Base-by-base conservation (phyloP, 176 grass and related monocot species). In the Eleusine coracana region DNA sequence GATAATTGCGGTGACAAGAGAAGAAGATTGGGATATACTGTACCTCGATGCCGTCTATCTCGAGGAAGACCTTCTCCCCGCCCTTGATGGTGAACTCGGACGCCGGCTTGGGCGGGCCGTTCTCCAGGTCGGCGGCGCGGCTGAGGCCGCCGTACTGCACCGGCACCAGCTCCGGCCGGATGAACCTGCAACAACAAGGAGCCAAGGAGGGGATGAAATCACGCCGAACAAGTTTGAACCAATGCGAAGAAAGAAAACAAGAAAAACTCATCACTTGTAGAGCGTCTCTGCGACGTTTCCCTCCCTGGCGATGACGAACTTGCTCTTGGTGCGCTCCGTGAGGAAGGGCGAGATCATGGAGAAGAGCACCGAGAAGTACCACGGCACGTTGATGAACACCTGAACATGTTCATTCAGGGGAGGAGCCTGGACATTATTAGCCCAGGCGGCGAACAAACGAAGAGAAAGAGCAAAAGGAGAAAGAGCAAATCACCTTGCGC, bases 1-100 rank as follows among this genome's bases (percentile, higher is more conserved):
- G 45, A 59, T 39, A 29, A 51, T 34, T 25, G 70, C 25, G 25
- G 70, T 50, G 15, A 16, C 0, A 18, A 31, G 15, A 16, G 0
- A 18, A 31, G 20, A 4, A 12, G 20, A 37, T 41, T 37, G 67
- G 40, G 3, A 36, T 76, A 29, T 81, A 98, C 96, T 76, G 23
- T 81, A 98, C 96, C 96, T 98, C 96, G 50, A 98, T 98, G 87
- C 96, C 96, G 80, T 95, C 92, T n/a, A 98, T 98, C 82, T 98
- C 96, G 11, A 98, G 92, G 88, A 93, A 91, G 3, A 98, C 91
- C 80, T 88, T 98, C 86, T 98, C 96, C 2, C 92, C 92, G 49
- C 92, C 96, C 59, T 98, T 98, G 64, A 98, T 95, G 49, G 87
- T 90, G 87, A 98, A 98, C 88, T 98, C 92, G n/a, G 96, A 95